Evolutionary conservation across 345 rosid species (phyloP), one percentile per base, ranked within the genome.

Genomic region (Triadica sebifera): DNA sequence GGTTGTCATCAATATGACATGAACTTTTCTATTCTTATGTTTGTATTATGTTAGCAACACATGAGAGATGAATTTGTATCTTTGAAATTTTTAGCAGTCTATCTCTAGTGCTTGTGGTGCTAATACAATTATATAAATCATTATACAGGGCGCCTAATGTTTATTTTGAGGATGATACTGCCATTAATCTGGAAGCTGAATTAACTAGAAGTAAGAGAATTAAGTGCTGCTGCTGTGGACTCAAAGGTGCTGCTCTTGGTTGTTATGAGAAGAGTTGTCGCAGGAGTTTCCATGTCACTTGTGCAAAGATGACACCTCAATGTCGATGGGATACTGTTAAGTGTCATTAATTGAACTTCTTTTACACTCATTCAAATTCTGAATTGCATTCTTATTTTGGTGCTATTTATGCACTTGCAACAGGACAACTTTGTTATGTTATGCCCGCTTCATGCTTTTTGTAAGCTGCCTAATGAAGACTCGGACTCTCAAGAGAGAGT

Each of bases 171-270:
- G 82, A 83, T 74, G 89, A 83, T 16, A 83, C 77, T 67, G 94
- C 85, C 70, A 82, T 93, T 76, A 91, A 95, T 79, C 98, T 95
- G 41, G 92, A 89, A 78, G 91, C 85, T 79, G 99, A 95, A 81
- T 60, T 95, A 78, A 82, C 89, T 72, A 91, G 99, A 86, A 91
- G 98, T 73, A 77, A 78, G 67, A 87, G 89, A 81, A 91, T 95
- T 60, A 88, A 75, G 75, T 95, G 98, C 77, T 80, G 89, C 79
- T 82, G 86, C 74, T 95, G 99, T 72, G 93, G 91, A 51, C 86
- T 87, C 78, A 95, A 93, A 84, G 98, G 99, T 53, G 99, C 99
- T 69, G 93, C 97, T 24, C 91, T 95, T 74, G 98, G 99, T 47
- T 95, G 99, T 83, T 95, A 86, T 81, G 94, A 89, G 78, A 81